Conservation (phyloP, 495 filamentous ascomycete genomes). For the Talaromyces stipitatus region DNA sequence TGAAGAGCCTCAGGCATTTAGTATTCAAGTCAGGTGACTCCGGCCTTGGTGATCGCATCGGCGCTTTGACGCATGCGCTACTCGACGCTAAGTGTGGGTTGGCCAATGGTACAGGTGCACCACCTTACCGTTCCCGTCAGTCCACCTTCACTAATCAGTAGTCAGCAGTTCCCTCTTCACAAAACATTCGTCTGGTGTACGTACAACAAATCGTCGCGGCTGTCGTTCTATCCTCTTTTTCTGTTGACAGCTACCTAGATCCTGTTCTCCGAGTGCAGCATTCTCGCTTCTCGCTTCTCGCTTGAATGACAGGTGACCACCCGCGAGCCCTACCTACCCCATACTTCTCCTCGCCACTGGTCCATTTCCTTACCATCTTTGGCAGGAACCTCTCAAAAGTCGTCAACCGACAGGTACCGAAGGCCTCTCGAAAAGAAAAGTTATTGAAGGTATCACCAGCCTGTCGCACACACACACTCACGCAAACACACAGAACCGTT, state of each 20-base stretch:
- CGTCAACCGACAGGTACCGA: neutral
- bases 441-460: neutral
- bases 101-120: neutral
- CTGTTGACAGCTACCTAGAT: too few species aligned
- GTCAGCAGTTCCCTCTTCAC: neutral
- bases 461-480: neutral
- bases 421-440: neutral
- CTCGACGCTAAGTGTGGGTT: neutral
- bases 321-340: neutral
- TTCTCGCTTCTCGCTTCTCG: too few species aligned
- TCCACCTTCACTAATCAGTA: neutral
- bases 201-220: neutral
- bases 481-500: neutral
- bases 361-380: neutral
- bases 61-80: neutral
- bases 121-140: neutral
- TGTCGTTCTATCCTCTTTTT: neutral
- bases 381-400: neutral
- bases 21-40: neutral
- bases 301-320: neutral
- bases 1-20: neutral
- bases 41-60: neutral
- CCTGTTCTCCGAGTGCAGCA: neutral
- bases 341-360: neutral
- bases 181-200: neutral